A percentile compares a stretch with the other conserved stretches of the same genome.
Evolutionary conservation across 2,329 filamentous ascomycete genomes (phyloP).

Genomic region (Phyllosticta citribraziliensis): DNA sequence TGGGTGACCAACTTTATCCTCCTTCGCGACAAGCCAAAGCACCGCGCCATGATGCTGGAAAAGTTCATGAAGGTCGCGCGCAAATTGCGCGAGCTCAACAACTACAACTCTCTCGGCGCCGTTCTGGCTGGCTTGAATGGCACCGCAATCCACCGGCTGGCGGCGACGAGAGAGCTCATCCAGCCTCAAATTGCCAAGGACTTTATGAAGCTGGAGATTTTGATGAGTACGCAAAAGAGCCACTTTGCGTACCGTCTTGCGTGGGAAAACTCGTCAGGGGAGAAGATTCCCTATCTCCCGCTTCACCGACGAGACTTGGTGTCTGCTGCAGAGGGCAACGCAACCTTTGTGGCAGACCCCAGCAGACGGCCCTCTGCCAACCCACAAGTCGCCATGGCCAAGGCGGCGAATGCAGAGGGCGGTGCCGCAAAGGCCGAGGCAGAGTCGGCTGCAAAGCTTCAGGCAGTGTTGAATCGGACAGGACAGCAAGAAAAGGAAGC

Average conservation of each 20-base stretch:
- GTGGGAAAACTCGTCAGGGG: slow-evolving; percentile 88
- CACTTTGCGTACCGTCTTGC: slow-evolving; percentile 93
- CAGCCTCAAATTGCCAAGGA: slow-evolving; percentile 64
- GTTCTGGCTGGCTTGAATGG: slow-evolving; percentile 88
- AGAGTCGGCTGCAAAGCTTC: slow-evolving; percentile 1
- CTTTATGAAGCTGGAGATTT: slow-evolving; percentile 76
- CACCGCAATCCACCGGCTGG: slow-evolving; percentile 72
- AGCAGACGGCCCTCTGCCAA: slow-evolving; percentile 2
- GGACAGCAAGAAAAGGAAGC: slow-evolving; percentile 32
- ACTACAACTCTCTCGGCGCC: slow-evolving; percentile 94
- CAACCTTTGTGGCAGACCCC: slow-evolving; percentile 64
- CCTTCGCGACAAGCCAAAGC: slow-evolving; percentile 89
- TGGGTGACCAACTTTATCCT: slow-evolving; percentile 50
- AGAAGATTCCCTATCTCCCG: slow-evolving; percentile 88
- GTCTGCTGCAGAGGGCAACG: slow-evolving; percentile 83
- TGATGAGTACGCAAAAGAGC: slow-evolving; percentile 89
- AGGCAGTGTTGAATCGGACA: slow-evolving; percentile 21
- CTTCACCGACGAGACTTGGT: slow-evolving; percentile 83
- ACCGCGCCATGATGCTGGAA: slow-evolving; percentile 80
- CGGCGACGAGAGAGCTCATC: slow-evolving; percentile 69
- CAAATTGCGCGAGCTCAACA: slow-evolving; percentile 83
- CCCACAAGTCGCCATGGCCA: background rate
- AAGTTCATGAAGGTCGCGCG: slow-evolving; percentile 87
- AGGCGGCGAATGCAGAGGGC: slow-evolving; percentile 15
- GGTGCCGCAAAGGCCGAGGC: slow-evolving; percentile 12